Evolutionary conservation across 2,329 filamentous ascomycete species (phyloP), one percentile per base, ranked within the genome.

Genomic region (Microsporum canis): DNA sequence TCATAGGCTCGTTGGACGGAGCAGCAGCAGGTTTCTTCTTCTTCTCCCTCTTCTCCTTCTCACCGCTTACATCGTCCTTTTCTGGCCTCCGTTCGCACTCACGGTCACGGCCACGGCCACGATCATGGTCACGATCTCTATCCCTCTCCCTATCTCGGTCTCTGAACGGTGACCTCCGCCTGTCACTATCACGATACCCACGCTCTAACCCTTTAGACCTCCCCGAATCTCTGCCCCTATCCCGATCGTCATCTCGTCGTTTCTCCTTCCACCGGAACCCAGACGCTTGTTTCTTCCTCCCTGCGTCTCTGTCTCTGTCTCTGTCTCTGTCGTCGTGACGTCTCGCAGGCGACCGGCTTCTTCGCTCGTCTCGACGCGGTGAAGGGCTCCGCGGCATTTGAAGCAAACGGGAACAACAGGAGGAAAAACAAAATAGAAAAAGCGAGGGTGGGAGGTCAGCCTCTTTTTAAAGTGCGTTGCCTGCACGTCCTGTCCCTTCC

Each of bases 1-100:
- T 96, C 88, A 96, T 95, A 61, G 90, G 87, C 70, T 95, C 88
- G 4, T 79, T 76, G 43, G 71, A 73, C 34, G 72, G 64, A 5
- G 71, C 64, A 7, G 72, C 66, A 0, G 68, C 65, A n/a, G 69
- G 68, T 64, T 71, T 71, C 59, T 71, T 65, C 60, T 76, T 75
- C 58, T 78, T 72, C 60, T 76, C 76, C 63, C 76, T 76, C 58
- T 69, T 69, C 70, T 69, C 68, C 67, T 63, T 64, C 63, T 60
- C 67, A 68, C 31, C 38, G 64, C 47, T 53, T 64, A 34, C 65
- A 65, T 27, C 68, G 51, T 67, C 66, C 45, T 68, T 64, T 29
- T 39, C 66, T 64, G 49, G 63, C 70, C 70, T 64, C 65, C 60
- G 63, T 71, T 66, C 65, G 66, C 63, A 56, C 47, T 63, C 63